Evolutionary conservation across 768 basidiomycete species (phyloP), one percentile per base, ranked within the genome.

Genomic region (Mycena latifolia): DNA sequence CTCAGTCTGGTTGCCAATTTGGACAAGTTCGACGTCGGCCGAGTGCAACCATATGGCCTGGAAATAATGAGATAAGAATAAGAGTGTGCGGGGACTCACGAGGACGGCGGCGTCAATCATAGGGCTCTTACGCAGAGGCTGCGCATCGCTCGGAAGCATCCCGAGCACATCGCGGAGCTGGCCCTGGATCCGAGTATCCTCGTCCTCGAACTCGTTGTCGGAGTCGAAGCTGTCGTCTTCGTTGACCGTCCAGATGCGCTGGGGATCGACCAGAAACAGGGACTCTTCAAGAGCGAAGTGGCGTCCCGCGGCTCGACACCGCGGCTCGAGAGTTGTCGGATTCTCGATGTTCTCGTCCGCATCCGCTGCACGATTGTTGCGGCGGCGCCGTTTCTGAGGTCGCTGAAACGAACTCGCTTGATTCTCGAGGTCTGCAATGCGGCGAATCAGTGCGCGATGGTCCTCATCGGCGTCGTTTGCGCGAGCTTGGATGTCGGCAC

Each of bases 81-180:
- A n/a, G n/a, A n/a, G n/a, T n/a, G n/a, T n/a, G n/a, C n/a, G n/a
- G n/a, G n/a, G n/a, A n/a, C n/a, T n/a, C n/a, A n/a, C n/a, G n/a
- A n/a, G n/a, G n/a, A n/a, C n/a, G n/a, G n/a, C n/a, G n/a, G n/a
- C n/a, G n/a, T n/a, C 31, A 33, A 33, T 33, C 31, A 33, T 5
- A 33, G 31, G 31, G 31, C 11, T 33, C 37, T 39, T 39, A 12
- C 37, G 37, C 11, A 39, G 11, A 18, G 14, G 14, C 37, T 39
- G 11, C 37, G 37, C 37, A 39, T 39, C 37, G 14, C 17, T 18
- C 14, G 37, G 37, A 18, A 39, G 37, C 37, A 39, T 12, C 37
- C 18, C 35, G 17, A 57, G 0, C 24, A 67, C 24, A 22, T 67
- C 65, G 9, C 60, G 14, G 5, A 67, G 45, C 50, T 67, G 65